Percentiles rank a stretch among this genome's conserved stretches.
Evolutionary conservation across 2,329 filamentous ascomycete species (phyloP).

Genomic region (Colletotrichum caudatum): DNA sequence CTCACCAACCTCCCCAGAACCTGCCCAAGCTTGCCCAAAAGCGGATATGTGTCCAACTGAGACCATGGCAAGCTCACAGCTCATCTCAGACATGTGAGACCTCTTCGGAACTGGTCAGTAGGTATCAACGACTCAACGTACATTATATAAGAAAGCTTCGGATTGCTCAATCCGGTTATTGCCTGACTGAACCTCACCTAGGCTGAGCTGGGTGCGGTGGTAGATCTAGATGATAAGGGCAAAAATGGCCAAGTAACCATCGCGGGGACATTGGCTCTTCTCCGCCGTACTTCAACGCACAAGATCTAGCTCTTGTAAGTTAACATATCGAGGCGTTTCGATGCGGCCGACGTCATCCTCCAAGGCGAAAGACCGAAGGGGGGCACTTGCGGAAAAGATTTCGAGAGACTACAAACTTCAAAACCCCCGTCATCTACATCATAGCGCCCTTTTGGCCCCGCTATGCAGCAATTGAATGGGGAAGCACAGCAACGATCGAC

Average conservation of each 20-base stretch:
- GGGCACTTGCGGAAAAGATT: neutral
- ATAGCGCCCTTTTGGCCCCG: conserved; percentile 8
- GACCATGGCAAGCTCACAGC: conserved; percentile 19
- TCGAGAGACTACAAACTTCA: conserved; percentile 6
- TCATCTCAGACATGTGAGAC: conserved; percentile 28
- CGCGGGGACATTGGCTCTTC: neutral
- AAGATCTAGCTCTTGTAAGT: too few relatives aligned
- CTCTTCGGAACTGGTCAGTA: too few relatives aligned
- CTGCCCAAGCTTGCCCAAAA: neutral
- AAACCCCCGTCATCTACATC: conserved; percentile 21
- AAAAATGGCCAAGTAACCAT: neutral
- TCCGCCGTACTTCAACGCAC: neutral
- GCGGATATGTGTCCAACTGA: conserved; percentile 28
- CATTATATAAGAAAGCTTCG: too few relatives aligned
- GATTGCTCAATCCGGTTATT: neutral
- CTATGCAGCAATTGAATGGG: neutral
- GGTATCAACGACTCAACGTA: too few relatives aligned
- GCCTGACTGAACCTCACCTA: neutral
- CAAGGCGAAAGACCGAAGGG: neutral
- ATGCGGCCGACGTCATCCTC: neutral
- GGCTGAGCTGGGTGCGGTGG: neutral
- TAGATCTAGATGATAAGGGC: neutral
- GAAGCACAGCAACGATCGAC: conserved; percentile 20
- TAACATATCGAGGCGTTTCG: neutral
- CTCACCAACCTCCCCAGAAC: conserved; percentile 15